A percentile compares a stretch with the other conserved stretches of the same genome.
Evolutionary conservation across 768 basidiomycete genomes (phyloP).

Genomic region (Exidia glandulosa): DNA sequence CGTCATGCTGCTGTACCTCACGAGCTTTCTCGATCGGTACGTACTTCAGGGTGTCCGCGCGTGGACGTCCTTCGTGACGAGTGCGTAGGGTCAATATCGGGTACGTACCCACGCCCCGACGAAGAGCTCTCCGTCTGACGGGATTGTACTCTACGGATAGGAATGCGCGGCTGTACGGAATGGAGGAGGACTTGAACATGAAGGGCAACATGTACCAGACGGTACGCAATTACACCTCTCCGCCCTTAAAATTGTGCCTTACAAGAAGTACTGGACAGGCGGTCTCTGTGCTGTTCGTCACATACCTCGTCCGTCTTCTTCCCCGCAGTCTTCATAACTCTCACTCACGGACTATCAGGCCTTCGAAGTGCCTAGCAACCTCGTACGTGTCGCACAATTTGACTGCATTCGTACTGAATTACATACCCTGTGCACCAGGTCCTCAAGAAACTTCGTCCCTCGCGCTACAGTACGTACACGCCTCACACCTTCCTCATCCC

Average conservation of each 20-base stretch:
- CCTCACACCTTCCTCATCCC: not conserved
- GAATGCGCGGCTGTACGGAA: conserved; percentile 9
- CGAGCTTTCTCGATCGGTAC: conserved; percentile 2
- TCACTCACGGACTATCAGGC: not conserved
- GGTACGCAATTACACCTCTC: not conserved
- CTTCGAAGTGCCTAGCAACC: not conserved
- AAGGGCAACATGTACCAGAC: conserved; percentile 3
- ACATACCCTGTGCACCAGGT: not conserved
- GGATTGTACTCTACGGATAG: not conserved
- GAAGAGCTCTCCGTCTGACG: not conserved
- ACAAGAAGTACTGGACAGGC: not conserved
- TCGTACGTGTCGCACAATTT: not conserved
- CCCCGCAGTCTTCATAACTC: not conserved
- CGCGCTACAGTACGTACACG: conserved; percentile 1
- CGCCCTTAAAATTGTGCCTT: not conserved
- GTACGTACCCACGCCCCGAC: not conserved
- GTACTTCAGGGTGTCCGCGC: not conserved
- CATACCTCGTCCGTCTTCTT: not conserved
- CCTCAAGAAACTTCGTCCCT: conserved; percentile 2
- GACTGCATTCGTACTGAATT: not conserved
- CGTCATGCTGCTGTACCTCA: conserved; percentile 5
- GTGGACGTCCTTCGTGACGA: not conserved
- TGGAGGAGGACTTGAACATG: conserved; percentile 6
- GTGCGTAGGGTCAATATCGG: not conserved
- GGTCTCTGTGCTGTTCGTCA: conserved; percentile 2